phyloP scores from a whole-genome alignment of 2,329 filamentous ascomycete genomes.

The Neopestalotiopsis clavispora region DNA sequence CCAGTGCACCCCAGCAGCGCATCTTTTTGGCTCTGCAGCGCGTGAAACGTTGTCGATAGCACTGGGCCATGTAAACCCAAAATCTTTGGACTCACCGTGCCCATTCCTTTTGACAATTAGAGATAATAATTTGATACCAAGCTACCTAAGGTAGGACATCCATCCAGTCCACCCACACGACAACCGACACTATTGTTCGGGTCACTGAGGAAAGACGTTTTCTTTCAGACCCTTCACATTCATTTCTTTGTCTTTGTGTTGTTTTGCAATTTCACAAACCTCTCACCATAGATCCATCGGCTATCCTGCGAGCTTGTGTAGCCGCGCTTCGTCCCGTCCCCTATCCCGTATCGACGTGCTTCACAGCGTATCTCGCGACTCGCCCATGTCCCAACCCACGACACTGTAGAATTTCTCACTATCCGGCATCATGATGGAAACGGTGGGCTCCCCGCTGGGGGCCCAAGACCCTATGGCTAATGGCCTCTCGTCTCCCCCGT shows the following conservation, averaged over 20 bases:
- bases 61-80: not conserved
- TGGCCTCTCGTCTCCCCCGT: constrained; percentile 45
- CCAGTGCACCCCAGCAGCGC: not conserved
- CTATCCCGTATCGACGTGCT: constrained; percentile 8
- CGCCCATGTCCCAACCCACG: constrained; percentile 18
- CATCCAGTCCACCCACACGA: constrained; percentile 8
- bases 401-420: not conserved
- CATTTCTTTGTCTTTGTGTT: constrained; percentile 7
- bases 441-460: constrained; percentile 51
- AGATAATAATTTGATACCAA: not conserved
- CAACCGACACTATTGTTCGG: not conserved
- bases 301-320: not conserved
- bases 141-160: not conserved
- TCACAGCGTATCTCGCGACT: not conserved
- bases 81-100: not conserved
- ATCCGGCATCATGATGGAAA: constrained; percentile 52
- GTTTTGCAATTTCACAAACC: not conserved
- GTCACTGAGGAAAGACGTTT: not conserved
- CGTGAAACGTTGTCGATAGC: constrained; percentile 3
- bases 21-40: not conserved
- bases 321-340: not conserved
- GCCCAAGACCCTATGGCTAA: constrained; percentile 49
- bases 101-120: constrained; percentile 3
- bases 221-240: constrained; percentile 9
- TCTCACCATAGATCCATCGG: not conserved